Evolutionary conservation across 305 asterid species (phyloP).

Genomic region (Rubia tinctorum): DNA sequence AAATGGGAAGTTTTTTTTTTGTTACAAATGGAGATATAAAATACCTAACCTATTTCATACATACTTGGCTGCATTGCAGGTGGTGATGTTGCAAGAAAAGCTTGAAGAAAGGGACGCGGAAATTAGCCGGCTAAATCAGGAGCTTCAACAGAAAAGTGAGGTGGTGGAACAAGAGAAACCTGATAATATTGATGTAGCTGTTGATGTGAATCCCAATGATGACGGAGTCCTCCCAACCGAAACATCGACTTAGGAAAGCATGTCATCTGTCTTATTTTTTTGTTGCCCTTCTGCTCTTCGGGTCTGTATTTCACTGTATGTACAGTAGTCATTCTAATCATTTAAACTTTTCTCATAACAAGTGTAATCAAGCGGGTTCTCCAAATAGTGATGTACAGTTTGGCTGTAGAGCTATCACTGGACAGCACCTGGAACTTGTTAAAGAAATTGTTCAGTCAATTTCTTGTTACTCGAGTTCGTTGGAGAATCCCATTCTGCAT

Average conservation of each 20-base stretch:
- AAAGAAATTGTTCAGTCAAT: too few relatives aligned
- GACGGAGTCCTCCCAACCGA: neutral
- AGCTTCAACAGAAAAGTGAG: neutral
- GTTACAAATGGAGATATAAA: neutral
- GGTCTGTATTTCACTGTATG: neutral
- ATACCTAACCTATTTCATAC: neutral
- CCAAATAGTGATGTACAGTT: too few relatives aligned
- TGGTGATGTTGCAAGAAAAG: constrained; percentile 75
- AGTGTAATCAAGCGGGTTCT: neutral
- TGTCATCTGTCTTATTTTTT: neutral
- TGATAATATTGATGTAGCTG: neutral
- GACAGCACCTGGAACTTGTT: too few relatives aligned
- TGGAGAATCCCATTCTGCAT: too few relatives aligned
- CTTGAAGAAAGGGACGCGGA: constrained; percentile 66
- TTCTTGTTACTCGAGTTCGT: too few relatives aligned
- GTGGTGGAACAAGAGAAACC: constrained; percentile 6
- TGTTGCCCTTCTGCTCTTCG: neutral
- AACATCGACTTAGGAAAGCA: neutral
- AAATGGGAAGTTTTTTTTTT: neutral
- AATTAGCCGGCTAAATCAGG: constrained; percentile 39
- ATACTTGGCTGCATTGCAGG: constrained; percentile 33
- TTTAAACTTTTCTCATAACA: neutral
- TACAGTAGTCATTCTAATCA: neutral
- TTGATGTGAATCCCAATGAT: neutral
- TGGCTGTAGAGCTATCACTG: too few relatives aligned